These are phyloP conservation scores for Russula virescens DNA, from an alignment of 768 basidiomycete genomes.

Conservation along the genomic window DNA sequence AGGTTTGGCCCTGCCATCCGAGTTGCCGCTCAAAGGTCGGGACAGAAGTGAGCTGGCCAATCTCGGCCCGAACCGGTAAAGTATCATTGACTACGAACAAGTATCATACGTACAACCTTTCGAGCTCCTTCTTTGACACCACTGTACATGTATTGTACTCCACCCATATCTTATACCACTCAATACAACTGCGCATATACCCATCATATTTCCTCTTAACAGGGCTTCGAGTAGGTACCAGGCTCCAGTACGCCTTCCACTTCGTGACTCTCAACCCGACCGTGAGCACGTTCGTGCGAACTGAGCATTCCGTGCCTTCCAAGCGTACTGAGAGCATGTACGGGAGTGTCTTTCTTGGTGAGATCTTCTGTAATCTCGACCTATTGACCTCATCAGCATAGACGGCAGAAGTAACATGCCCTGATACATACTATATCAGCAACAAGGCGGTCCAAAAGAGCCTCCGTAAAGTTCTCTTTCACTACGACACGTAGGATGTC, in stretches of 20 bases:
- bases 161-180: not conserved
- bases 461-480: slow-evolving; percentile 48
- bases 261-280: slow-evolving; percentile 36
- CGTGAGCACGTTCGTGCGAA: slow-evolving; percentile 38
- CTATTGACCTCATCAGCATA: slow-evolving; percentile 30
- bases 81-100: not conserved
- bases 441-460: slow-evolving; percentile 49
- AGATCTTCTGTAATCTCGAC: slow-evolving; percentile 62
- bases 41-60: not conserved
- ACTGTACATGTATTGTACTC: not conserved
- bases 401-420: not conserved
- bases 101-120: not conserved
- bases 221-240: slow-evolving; percentile 66
- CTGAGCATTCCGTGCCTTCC: slow-evolving; percentile 29
- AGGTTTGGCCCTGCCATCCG: slow-evolving; percentile 65
- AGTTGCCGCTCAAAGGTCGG: not conserved
- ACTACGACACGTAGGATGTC: slow-evolving; percentile 63
- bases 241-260: slow-evolving; percentile 41
- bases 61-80: not conserved
- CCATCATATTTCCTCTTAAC: slow-evolving; percentile 34
- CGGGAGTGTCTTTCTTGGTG: slow-evolving; percentile 39
- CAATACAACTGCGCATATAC: not conserved
- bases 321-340: slow-evolving; percentile 47
- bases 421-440: slow-evolving; percentile 53
- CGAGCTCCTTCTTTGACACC: not conserved